These are phyloP conservation scores for Coix lacrymajobi DNA, from an alignment of 176 grass and related monocot species.

Conservation along the genomic window DNA sequence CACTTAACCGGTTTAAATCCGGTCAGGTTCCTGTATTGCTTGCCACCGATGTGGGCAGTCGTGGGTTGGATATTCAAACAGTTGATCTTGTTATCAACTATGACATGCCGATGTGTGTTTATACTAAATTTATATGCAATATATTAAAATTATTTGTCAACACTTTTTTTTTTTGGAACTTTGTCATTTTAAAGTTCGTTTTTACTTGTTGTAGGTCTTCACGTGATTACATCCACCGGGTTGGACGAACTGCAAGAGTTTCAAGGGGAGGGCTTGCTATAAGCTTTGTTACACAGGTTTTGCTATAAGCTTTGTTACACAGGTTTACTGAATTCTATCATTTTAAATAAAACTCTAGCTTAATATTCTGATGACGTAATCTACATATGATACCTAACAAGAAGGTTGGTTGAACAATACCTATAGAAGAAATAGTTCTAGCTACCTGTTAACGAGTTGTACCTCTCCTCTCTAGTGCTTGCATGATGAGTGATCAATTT, in stretches of 20 bases:
- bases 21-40: constrained; percentile 61
- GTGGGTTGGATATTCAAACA: constrained; percentile 96
- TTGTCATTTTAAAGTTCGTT: not conserved
- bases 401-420: not conserved
- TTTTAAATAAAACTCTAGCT: not conserved
- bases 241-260: constrained; percentile 93
- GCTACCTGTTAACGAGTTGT: not conserved
- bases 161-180: constrained; percentile 9
- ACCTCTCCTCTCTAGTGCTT: not conserved
- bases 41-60: constrained; percentile 81
- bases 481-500: not conserved
- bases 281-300: constrained; percentile 84
- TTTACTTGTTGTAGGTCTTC: constrained; percentile 45
- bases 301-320: constrained; percentile 79
- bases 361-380: not conserved
- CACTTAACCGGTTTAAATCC: constrained; percentile 80
- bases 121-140: not conserved
- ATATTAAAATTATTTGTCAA: not conserved
- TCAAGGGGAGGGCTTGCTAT: constrained; percentile 73
- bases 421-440: not conserved
- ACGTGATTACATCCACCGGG: constrained; percentile 84
- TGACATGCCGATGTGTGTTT: constrained; percentile 70
- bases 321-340: constrained; percentile 42
- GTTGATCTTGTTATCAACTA: constrained; percentile 99
- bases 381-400: not conserved